These are phyloP conservation scores for Microdochium bolleyi DNA, from an alignment of 2,329 filamentous ascomycete species.

Conservation along the genomic window DNA sequence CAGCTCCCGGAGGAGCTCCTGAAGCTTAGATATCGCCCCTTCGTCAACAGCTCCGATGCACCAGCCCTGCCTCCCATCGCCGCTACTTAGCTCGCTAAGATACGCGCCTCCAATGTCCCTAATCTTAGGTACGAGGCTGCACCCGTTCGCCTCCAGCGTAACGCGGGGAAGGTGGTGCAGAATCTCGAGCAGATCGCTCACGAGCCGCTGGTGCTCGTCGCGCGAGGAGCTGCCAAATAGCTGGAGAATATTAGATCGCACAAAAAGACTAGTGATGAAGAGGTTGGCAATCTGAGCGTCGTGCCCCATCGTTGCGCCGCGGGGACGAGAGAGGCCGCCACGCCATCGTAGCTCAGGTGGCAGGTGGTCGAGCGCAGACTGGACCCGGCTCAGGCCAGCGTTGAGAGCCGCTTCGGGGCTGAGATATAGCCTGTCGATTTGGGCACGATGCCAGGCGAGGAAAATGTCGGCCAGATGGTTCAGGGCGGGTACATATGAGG, in stretches of 20 bases:
- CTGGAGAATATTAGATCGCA: too few relatives aligned
- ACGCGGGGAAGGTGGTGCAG: conserved; percentile 9
- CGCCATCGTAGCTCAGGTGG: too few relatives aligned
- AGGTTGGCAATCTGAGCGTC: too few relatives aligned
- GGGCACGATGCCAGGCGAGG: conserved; percentile 21
- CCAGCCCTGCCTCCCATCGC: too few relatives aligned
- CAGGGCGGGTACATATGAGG: conserved; percentile 22
- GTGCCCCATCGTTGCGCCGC: too few relatives aligned
- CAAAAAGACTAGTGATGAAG: too few relatives aligned
- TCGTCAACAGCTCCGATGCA: too few relatives aligned
- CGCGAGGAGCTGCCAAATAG: too few relatives aligned
- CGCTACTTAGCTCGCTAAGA: conserved; percentile 4
- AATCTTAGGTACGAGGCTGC: conserved; percentile 25
- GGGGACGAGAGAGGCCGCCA: too few relatives aligned
- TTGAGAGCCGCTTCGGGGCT: conserved; percentile 3
- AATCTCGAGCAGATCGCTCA: too few relatives aligned
- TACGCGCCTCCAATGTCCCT: conserved; percentile 26
- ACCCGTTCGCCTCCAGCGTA: conserved; percentile 24
- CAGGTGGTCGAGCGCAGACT: neutral
- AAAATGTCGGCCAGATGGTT: conserved; percentile 24
- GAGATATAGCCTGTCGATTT: conserved; percentile 4
- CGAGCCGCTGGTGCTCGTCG: too few relatives aligned
- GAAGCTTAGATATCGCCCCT: neutral
- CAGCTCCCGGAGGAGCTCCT: neutral
- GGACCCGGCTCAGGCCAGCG: conserved; percentile 3